Evolutionary conservation across 2,329 filamentous ascomycete species (phyloP).

Genomic region (Lachnellula suecica): DNA sequence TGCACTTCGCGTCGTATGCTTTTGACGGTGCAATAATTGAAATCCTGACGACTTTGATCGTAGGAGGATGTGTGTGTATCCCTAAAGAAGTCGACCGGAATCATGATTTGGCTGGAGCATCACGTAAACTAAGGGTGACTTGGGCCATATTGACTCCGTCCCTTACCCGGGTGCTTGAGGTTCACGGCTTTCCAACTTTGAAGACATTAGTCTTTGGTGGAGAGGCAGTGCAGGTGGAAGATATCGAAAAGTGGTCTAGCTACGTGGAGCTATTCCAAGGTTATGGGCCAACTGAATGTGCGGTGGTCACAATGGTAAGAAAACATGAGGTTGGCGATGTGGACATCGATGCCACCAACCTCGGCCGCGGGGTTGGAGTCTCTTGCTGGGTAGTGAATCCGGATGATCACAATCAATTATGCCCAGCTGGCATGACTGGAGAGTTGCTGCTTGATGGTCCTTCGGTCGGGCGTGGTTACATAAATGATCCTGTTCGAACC

Average conservation of each 20-base stretch:
- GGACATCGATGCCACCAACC: not conserved
- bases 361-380: not conserved
- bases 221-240: conserved; percentile 35
- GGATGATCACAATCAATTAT: conserved; percentile 4
- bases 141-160: conserved; percentile 26
- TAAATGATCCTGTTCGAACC: not conserved
- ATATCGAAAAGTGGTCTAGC: conserved; percentile 37
- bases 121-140: conserved; percentile 20
- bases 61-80: conserved; percentile 13
- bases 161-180: conserved; percentile 20
- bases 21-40: conserved; percentile 14
- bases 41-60: conserved; percentile 9
- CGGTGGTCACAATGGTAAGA: not conserved
- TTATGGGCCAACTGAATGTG: conserved; percentile 37
- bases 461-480: not conserved
- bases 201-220: conserved; percentile 22
- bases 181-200: conserved; percentile 21
- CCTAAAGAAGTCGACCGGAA: conserved; percentile 30
- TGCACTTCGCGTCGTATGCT: conserved; percentile 13
- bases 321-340: not conserved
- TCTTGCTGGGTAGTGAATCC: conserved; percentile 31
- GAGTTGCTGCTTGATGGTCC: not conserved
- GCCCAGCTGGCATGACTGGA: too few species aligned
- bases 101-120: conserved; percentile 35
- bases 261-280: conserved; percentile 38